These are phyloP conservation scores for Pyricularia sp. DNA, from an alignment of 2,329 filamentous ascomycete species.

Conservation along the genomic window DNA sequence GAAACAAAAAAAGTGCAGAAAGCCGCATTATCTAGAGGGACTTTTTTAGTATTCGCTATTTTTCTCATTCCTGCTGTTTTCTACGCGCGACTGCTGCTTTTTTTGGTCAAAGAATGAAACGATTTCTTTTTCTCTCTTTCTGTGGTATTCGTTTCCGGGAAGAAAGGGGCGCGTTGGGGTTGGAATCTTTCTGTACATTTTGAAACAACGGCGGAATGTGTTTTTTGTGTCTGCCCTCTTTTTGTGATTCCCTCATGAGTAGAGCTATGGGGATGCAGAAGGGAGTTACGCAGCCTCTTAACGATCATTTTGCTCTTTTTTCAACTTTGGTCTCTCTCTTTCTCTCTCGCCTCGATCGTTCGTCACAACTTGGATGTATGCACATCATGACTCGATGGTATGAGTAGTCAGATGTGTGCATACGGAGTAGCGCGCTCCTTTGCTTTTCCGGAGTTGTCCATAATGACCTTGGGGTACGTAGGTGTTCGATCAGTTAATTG, in stretches of 20 bases:
- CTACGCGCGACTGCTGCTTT: slow-evolving; percentile 16
- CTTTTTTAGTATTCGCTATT: slow-evolving; percentile 13
- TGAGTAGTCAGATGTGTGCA: not conserved
- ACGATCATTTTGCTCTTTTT: slow-evolving; percentile 7
- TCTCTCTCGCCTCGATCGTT: not conserved
- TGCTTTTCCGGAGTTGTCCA: not conserved
- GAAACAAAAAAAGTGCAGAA: slow-evolving; percentile 8
- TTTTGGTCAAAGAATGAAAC: slow-evolving; percentile 16
- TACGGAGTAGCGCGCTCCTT: not conserved
- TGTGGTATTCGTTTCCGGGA: slow-evolving; percentile 7
- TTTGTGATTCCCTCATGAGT: slow-evolving; percentile 3
- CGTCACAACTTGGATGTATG: not conserved
- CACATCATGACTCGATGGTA: not conserved
- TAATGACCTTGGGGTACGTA: not conserved
- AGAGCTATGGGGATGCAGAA: not conserved
- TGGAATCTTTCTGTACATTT: slow-evolving; percentile 26
- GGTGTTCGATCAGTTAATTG: too few species aligned
- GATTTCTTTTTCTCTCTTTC: slow-evolving; percentile 6
- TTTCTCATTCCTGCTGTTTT: slow-evolving; percentile 16
- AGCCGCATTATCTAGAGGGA: slow-evolving; percentile 10
- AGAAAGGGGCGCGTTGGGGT: slow-evolving; percentile 23
- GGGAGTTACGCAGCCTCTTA: not conserved
- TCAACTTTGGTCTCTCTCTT: not conserved
- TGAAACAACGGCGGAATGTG: slow-evolving; percentile 16
- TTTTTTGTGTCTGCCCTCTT: slow-evolving; percentile 9